Evolutionary conservation across 2,329 filamentous ascomycete genomes (phyloP), one percentile per base, ranked within the genome.

Genomic region (Graphiopsis chlorocephala): DNA sequence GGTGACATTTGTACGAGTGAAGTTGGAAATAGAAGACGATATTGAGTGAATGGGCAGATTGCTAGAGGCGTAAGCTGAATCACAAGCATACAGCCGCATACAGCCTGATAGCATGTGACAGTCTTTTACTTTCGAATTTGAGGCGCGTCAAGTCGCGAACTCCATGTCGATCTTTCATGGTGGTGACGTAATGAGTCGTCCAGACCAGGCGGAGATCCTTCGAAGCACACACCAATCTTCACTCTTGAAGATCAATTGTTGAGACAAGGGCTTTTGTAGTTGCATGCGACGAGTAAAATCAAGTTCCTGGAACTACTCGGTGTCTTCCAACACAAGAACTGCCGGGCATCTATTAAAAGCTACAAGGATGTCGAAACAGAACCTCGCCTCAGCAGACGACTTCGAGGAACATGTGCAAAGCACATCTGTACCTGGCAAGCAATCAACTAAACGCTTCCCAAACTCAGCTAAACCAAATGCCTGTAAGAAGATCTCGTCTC

Each of bases 381-480:
- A 61, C 26, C 56, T 61, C 42, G 68, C 67, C 7, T 63, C 64
- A 31, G 67, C 68, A 33, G 68, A 70, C 31, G 69, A 70, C 38
- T 60, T 68, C 59, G 69, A 66, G 57, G 65, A 67, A 52, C 64
- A 69, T 55, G 67, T 66, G 64, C 38, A 63, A 60, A 66, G 63
- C 38, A 67, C 66, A 65, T 64, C 68, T 60, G 55, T 67, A 8
- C 61, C 66, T 23, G 64, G 63, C 14, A 52, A 66, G 62, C 64
- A 65, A 63, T 42, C 64, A 12, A 65, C 65, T 2, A 50, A 65
- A 17, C 62, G 63, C 62, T 64, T 31, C 50, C 66, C 55, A 29
- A 45, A 8, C 45, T 45, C 63, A 15, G 64, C 61, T 45, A 73
- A 75, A 2, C 72, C 71, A 42, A 80, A 80, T 68, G 78, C 78